Evolutionary conservation across 192 early-diverging fungal species (phyloP).

Genomic region (Backusella liffmaniae): DNA sequence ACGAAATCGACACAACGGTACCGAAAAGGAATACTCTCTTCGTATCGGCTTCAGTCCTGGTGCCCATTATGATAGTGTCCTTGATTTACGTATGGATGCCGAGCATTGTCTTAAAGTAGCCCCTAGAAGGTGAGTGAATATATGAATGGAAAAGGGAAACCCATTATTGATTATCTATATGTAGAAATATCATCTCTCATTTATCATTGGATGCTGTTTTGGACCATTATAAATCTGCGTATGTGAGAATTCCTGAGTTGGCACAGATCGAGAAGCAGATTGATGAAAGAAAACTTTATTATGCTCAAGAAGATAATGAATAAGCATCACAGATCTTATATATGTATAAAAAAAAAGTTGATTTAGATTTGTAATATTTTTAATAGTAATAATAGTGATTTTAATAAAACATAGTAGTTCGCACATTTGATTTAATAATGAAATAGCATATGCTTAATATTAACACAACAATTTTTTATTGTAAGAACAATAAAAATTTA

Average conservation of each 20-base stretch:
- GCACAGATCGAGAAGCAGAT: constrained; percentile 32
- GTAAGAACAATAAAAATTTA: no score
- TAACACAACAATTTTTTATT: no score
- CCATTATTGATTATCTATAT: no score
- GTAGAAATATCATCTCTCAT: constrained; percentile 82
- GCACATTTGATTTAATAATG: background rate
- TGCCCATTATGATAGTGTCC: constrained; percentile 85
- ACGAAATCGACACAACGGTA: constrained; percentile 56
- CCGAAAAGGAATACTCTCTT: constrained; percentile 80
- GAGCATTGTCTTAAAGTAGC: constrained; percentile 83
- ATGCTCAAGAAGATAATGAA: constrained; percentile 37
- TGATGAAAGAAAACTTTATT: constrained; percentile 33
- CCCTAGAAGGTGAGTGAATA: constrained; percentile 58
- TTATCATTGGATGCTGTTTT: constrained; percentile 74
- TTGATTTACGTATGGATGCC: constrained; percentile 84
- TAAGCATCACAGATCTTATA: no score
- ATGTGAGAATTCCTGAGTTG: constrained; percentile 47
- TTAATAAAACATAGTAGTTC: background rate
- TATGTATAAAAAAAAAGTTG: background rate
- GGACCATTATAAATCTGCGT: constrained; percentile 47
- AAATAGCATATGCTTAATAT: background rate
- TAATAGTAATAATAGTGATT: background rate
- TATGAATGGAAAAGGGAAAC: no score
- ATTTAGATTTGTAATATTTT: background rate
- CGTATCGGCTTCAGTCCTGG: constrained; percentile 91